Evolutionary conservation across 2,329 filamentous ascomycete species (phyloP).

Genomic region (Colletotrichum tamarilloi): DNA sequence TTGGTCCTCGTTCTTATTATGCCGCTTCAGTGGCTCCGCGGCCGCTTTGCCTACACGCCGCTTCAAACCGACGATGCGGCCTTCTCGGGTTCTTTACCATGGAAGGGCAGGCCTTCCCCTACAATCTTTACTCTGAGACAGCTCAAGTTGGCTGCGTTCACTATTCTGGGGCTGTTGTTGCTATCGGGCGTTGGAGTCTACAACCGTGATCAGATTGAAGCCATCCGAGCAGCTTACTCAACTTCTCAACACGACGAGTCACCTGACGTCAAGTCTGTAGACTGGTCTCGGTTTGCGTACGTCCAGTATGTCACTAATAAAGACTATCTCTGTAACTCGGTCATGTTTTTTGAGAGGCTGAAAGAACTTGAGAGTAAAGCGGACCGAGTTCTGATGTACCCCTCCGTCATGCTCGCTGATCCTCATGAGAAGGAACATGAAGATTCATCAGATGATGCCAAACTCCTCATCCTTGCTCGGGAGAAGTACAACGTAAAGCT

Average conservation of each 20-base stretch:
- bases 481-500: slow-evolving; percentile 58
- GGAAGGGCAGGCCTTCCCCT: background rate
- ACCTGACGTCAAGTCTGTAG: background rate
- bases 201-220: background rate
- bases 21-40: background rate
- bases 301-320: slow-evolving; percentile 61
- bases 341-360: slow-evolving; percentile 61
- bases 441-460: slow-evolving; percentile 43
- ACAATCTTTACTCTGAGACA: background rate
- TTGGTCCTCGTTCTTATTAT: background rate
- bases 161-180: background rate
- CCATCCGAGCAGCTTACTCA: background rate
- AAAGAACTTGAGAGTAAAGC: slow-evolving; percentile 54
- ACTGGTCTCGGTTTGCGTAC: slow-evolving; percentile 60
- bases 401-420: slow-evolving; percentile 48
- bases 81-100: background rate
- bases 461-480: slow-evolving; percentile 53
- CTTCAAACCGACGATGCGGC: background rate
- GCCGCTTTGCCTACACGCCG: background rate
- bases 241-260: background rate
- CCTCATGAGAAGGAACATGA: slow-evolving; percentile 41
- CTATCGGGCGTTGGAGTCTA: background rate
- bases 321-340: slow-evolving; percentile 60
- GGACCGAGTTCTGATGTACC: slow-evolving; percentile 59
- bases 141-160: background rate